A percentile compares a stretch with the other conserved stretches of the same genome.
These are phyloP conservation scores for Dianthus caryophyllus DNA, from an alignment of 148 eudicot genomes.

Conservation along the genomic window DNA sequence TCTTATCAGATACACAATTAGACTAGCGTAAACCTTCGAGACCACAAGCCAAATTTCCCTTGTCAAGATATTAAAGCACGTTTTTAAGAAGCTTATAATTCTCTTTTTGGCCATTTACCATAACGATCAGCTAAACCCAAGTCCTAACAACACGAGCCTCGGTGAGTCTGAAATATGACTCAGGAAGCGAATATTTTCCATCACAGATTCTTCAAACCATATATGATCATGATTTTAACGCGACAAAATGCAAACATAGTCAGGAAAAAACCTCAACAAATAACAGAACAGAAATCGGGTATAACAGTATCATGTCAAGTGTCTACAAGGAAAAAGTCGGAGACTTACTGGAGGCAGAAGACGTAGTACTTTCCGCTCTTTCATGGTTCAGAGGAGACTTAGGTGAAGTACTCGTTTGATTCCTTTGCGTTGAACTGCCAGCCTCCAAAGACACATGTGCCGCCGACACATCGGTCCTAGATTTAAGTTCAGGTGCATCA, in stretches of 20 bases:
- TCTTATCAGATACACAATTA: neutral
- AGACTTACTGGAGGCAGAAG: conserved; percentile 56
- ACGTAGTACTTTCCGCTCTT: conserved; percentile 25
- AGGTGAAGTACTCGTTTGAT: conserved; percentile 42
- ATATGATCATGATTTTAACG: neutral
- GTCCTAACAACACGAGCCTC: neutral
- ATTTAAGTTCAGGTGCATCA: conserved; percentile 58
- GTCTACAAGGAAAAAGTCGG: neutral
- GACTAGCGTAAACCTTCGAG: neutral
- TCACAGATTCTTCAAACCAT: neutral
- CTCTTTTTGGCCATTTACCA: neutral
- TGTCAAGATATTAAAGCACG: neutral
- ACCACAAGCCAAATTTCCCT: neutral
- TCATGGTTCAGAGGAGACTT: conserved; percentile 65
- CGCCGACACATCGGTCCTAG: conserved; percentile 55
- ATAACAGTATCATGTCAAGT: neutral
- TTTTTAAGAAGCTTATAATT: neutral
- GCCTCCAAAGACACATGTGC: conserved; percentile 75
- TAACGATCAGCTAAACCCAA: neutral
- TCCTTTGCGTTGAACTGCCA: conserved; percentile 71
- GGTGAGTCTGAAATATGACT: neutral
- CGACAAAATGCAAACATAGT: neutral
- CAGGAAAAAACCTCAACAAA: neutral
- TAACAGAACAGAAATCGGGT: neutral
- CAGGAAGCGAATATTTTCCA: neutral